Evolutionary conservation across 306 rosid genomes (phyloP), one percentile per base, ranked within the genome.

Genomic region (Prunus campanulata): DNA sequence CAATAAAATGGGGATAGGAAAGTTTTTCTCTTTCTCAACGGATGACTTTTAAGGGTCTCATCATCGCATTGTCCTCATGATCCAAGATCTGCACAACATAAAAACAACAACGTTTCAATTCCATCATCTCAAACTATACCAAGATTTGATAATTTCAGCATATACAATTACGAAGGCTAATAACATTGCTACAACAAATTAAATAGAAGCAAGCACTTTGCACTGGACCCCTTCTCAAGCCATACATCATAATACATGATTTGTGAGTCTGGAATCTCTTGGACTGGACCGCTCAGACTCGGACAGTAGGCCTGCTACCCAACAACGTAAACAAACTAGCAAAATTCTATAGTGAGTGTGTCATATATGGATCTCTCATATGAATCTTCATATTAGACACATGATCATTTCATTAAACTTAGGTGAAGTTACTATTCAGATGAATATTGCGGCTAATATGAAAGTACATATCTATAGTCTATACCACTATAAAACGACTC

Each of bases 51-150:
- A 93, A 75, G 4, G 98, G 98, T 66, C 96, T 88, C 91, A 93
- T 93, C 98, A 93, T 93, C 20, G 59, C 96, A 81, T 93, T 93
- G 85, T 93, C 98, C 83, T 93, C 98, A 72, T 93, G 98, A 80
- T 91, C 96, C 86, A 91, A 81, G 16, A 91, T 82, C 98, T 93
- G 86, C 86, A 84, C 59, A 60, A 61, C 18, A 9, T 11, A 20
- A 48, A 48, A 20, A 13, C 18, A 57, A 5, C 7, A 57, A 18
- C 16, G 8, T 19, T 65, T 32, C 8, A 2, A 6, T 0, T 16
- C 7, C 22, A 52, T 2, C 35, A 60, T 56, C 6, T 20, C 29
- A 10, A 56, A 56, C 62, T 6, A 11, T 20, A 56, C 2, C 27
- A 20, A 20, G 22, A 20, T 56, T 56, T 11, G 5, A 10, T 25